These are phyloP conservation scores for Aeschynomene evenia DNA, from an alignment of 306 rosid genomes.

Conservation along the genomic window DNA sequence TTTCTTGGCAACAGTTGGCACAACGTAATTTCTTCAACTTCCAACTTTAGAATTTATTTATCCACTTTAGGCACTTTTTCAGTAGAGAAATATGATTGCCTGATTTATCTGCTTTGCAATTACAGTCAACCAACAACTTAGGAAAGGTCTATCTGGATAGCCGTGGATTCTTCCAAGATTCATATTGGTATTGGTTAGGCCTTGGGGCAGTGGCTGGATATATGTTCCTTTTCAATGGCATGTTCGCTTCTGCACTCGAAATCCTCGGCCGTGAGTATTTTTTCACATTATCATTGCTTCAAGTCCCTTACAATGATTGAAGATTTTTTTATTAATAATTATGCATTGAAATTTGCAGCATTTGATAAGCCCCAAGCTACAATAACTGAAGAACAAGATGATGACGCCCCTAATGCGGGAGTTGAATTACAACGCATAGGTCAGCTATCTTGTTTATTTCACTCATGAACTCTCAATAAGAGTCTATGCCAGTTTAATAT, in stretches of 20 bases:
- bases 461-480: neutral
- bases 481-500: neutral
- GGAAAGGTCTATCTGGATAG: neutral
- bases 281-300: conserved; percentile 7
- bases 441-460: conserved; percentile 22
- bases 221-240: conserved; percentile 29
- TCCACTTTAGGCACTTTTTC: neutral
- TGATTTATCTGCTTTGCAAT: conserved; percentile 13
- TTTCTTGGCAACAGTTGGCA: conserved; percentile 18
- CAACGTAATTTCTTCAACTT: conserved; percentile 38
- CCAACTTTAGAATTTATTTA: neutral
- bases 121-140: conserved; percentile 12
- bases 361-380: conserved; percentile 45
- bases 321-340: conserved; percentile 3
- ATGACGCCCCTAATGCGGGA: neutral
- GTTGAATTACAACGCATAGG: conserved; percentile 41
- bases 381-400: conserved; percentile 35
- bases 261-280: conserved; percentile 46
- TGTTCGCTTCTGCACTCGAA: conserved; percentile 30
- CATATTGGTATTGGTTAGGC: conserved; percentile 64
- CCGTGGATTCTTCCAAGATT: conserved; percentile 36
- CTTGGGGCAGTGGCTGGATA: conserved; percentile 36
- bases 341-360: conserved; percentile 39
- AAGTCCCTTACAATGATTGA: neutral
- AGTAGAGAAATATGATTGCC: neutral